Evolutionary conservation across 352 stramenopile genomes (phyloP).

Genomic region (Phytophthora constricta): DNA sequence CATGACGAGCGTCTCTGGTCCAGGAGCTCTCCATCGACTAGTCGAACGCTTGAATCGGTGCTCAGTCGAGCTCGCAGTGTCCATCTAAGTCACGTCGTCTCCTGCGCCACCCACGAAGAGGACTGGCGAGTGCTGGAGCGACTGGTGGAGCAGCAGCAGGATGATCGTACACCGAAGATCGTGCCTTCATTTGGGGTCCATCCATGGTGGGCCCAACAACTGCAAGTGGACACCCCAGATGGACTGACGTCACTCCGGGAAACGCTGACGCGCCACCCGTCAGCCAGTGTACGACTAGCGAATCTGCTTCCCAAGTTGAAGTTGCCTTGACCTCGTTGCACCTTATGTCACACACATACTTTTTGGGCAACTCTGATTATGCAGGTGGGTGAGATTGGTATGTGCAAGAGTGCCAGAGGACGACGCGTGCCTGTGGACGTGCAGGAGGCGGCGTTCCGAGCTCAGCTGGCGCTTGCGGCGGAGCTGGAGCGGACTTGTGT

Average conservation of each 20-base stretch:
- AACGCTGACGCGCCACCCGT: constrained; percentile 46
- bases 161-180: constrained; percentile 30
- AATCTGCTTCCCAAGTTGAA: constrained; percentile 26
- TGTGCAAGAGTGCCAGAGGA: constrained; percentile 75
- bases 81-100: constrained; percentile 59
- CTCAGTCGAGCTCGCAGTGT: constrained; percentile 40
- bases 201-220: constrained; percentile 68
- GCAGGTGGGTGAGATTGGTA: constrained; percentile 78
- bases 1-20: constrained; percentile 56
- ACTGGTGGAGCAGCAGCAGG: constrained; percentile 30
- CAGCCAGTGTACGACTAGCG: constrained; percentile 51
- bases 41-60: constrained; percentile 36
- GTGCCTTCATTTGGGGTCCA: constrained; percentile 75
- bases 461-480: constrained; percentile 57
- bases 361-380: constrained; percentile 20
- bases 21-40: constrained; percentile 16
- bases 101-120: constrained; percentile 66
- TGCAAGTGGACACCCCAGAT: constrained; percentile 26
- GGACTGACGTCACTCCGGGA: constrained; percentile 40
- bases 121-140: constrained; percentile 66
- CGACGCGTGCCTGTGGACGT: constrained; percentile 46
- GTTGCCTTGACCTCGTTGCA: constrained; percentile 24
- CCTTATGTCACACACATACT: neutral
- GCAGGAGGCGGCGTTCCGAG: constrained; percentile 56
- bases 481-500: constrained; percentile 65